These are phyloP conservation scores for Diaporthe caulivora DNA, from an alignment of 2,329 filamentous ascomycete species.

Conservation along the genomic window DNA sequence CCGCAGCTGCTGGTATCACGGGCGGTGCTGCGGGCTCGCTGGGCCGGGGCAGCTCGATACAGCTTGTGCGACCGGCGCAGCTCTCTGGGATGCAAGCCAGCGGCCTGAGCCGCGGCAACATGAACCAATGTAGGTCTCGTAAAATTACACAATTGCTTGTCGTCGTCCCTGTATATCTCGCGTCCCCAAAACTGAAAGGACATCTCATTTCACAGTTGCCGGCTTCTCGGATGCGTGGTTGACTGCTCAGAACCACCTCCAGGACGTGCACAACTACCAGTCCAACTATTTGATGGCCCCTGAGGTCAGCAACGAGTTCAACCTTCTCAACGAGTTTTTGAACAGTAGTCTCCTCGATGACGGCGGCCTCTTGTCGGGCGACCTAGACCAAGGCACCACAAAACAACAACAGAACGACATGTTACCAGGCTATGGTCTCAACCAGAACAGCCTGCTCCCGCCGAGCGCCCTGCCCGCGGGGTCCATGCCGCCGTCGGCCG, in stretches of 20 bases:
- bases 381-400: conserved; percentile 64
- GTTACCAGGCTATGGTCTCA: conserved; percentile 60
- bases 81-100: conserved; percentile 76
- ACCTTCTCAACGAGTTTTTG: conserved; percentile 95
- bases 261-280: conserved; percentile 95
- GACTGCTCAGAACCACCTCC: conserved; percentile 82
- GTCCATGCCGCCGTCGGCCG: conserved; percentile 55
- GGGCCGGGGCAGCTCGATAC: conserved; percentile 66
- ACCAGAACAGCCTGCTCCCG: conserved; percentile 49
- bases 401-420: conserved; percentile 57
- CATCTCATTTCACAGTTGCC: conserved; percentile 66
- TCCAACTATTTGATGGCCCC: conserved; percentile 93
- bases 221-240: conserved; percentile 88
- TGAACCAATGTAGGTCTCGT: conserved; percentile 79
- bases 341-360: conserved; percentile 93
- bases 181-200: conserved; percentile 22
- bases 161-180: conserved; percentile 16
- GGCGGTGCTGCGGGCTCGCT: conserved; percentile 52
- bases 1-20: conserved; percentile 37
- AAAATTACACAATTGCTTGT: conserved; percentile 38
- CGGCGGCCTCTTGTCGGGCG: conserved; percentile 73
- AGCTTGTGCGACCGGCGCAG: conserved; percentile 79
- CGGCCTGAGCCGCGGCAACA: conserved; percentile 69
- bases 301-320: conserved; percentile 96
- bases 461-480: conserved; percentile 46